These are phyloP conservation scores for Mortierella alpina DNA, from an alignment of 192 early-diverging fungal species.

Conservation along the genomic window DNA sequence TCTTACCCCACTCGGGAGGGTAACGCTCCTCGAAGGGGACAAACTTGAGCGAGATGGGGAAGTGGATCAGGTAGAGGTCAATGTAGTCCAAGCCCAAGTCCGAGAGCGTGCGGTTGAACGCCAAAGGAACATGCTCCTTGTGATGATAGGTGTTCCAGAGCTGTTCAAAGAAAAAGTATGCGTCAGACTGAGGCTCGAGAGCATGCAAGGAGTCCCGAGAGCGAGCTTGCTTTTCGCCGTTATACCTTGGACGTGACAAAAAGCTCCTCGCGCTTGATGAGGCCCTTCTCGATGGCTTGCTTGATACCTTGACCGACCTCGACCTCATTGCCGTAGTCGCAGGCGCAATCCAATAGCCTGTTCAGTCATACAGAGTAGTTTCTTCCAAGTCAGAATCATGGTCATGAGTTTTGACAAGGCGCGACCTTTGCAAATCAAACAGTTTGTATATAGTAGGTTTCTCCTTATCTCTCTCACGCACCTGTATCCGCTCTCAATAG, in stretches of 20 bases:
- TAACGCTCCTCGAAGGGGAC: conserved; percentile 56
- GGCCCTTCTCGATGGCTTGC: conserved; percentile 58
- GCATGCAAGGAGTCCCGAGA: not conserved
- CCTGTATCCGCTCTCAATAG: conserved; percentile 50
- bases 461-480: not conserved
- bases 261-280: conserved; percentile 66
- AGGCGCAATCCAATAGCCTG: conserved; percentile 63
- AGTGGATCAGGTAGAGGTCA: conserved; percentile 81
- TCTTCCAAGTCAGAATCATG: no score
- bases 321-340: conserved; percentile 72
- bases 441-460: no score
- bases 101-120: conserved; percentile 63
- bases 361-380: no score
- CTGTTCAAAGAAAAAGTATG: conserved; percentile 18
- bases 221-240: not conserved
- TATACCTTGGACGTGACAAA: conserved; percentile 68
- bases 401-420: no score
- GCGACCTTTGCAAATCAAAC: no score
- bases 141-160: conserved; percentile 76
- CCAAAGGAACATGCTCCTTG: conserved; percentile 62
- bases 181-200: not conserved
- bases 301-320: conserved; percentile 71
- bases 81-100: conserved; percentile 67
- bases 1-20: conserved; percentile 62
- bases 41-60: conserved; percentile 68